Evolutionary conservation across 805 yeast genomes (phyloP).

Genomic region (Ogataea glucozyma): DNA sequence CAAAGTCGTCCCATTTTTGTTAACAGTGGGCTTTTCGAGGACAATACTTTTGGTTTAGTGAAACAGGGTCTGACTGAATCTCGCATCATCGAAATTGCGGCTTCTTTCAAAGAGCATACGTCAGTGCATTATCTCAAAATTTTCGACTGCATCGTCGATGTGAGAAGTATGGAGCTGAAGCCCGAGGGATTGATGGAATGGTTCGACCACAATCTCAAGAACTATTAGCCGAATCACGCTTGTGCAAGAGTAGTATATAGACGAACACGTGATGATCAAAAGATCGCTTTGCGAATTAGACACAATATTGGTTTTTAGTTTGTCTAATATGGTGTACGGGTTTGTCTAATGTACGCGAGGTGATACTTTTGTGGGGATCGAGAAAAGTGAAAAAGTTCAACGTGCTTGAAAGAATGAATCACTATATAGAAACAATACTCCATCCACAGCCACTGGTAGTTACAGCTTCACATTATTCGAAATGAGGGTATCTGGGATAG

Average conservation of each 20-base stretch:
- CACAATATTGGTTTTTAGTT: too few relatives aligned
- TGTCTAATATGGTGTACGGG: conserved; percentile 1
- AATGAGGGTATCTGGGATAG: background rate
- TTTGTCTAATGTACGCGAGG: background rate
- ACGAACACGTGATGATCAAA: too few relatives aligned
- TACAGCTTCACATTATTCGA: background rate
- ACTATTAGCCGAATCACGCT: background rate
- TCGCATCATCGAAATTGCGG: background rate
- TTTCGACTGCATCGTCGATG: conserved; percentile 23
- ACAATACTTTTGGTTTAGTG: too few relatives aligned
- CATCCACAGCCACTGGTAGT: background rate
- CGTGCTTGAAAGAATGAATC: too few relatives aligned
- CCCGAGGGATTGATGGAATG: conserved; percentile 28
- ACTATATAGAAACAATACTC: too few relatives aligned
- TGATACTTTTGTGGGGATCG: background rate
- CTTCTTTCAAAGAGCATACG: conserved; percentile 12
- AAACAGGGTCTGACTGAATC: too few relatives aligned
- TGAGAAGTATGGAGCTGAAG: conserved; percentile 18
- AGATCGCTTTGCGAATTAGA: too few relatives aligned
- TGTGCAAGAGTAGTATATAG: too few relatives aligned
- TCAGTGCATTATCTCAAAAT: conserved; percentile 22
- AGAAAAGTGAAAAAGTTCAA: too few relatives aligned
- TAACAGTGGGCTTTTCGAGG: background rate
- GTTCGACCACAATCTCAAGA: conserved; percentile 24
- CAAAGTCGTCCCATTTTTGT: background rate